Evolutionary conservation across 2,329 filamentous ascomycete species (phyloP).

Genomic region (Pseudocercospora eumusae): DNA sequence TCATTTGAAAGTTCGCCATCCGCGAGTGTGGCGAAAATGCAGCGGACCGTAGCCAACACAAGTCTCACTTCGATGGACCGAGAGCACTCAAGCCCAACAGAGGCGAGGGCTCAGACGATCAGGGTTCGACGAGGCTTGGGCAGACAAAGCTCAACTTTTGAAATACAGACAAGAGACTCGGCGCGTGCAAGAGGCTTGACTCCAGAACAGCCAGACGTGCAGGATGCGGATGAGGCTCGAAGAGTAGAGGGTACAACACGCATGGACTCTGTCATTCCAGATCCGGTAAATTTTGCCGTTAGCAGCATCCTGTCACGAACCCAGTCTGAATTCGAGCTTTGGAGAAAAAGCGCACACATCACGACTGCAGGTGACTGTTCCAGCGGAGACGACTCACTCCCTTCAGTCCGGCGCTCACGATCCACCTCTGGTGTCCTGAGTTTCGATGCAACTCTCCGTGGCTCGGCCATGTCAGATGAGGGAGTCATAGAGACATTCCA

Average conservation of each 20-base stretch:
- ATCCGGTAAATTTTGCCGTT: neutral
- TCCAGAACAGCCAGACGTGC: neutral
- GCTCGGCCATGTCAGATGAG: neutral
- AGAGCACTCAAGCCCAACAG: neutral
- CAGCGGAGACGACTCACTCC: neutral
- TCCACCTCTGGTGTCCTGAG: neutral
- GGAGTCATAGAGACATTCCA: neutral
- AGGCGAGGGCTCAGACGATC: neutral
- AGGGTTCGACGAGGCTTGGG: neutral
- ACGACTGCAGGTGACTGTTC: neutral
- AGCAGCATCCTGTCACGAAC: neutral
- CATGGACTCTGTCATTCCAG: neutral
- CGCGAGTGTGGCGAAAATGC: neutral
- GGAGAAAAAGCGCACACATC: neutral
- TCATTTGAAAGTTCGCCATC: neutral
- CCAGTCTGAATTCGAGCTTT: neutral
- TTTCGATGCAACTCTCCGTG: neutral
- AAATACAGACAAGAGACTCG: neutral
- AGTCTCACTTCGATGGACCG: neutral
- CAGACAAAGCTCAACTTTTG: neutral
- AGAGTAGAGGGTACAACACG: neutral
- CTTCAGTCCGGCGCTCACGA: neutral
- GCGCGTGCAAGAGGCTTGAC: neutral
- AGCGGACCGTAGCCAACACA: too few relatives aligned
- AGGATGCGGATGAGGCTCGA: neutral